Conservation (phyloP, 2,329 filamentous ascomycete species). For the Aureobasidium mangrovei region DNA sequence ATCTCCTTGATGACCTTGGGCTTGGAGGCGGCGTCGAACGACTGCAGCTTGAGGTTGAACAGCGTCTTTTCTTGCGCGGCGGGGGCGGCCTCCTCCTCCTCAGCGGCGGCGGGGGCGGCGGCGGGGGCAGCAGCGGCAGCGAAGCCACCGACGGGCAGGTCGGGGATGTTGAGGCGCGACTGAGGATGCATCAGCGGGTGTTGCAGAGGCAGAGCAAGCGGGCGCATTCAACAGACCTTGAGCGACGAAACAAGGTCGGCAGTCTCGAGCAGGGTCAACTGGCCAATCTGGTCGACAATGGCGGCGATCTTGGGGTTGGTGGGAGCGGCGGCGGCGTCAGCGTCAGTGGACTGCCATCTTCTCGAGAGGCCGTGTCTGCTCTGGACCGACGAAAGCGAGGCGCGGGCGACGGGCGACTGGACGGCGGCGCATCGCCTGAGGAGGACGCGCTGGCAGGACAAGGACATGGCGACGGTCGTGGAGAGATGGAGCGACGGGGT, state of each 20-base stretch:
- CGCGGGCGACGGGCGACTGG: conserved; percentile 19
- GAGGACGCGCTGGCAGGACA: conserved; percentile 35
- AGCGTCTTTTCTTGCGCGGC: conserved; percentile 89
- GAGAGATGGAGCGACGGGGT: conserved; percentile 4
- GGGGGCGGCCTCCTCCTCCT: conserved; percentile 82
- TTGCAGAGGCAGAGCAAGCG: neutral
- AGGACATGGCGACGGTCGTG: conserved; percentile 31
- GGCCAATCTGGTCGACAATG: conserved; percentile 98
- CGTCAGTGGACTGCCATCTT: conserved; percentile 84
- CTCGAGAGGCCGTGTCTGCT: conserved; percentile 31
- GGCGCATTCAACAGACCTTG: conserved; percentile 55
- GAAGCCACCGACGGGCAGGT: conserved; percentile 90
- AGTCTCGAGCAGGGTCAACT: conserved; percentile 95
- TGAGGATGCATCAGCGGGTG: conserved; percentile 32
- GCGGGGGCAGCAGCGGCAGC: conserved; percentile 55
- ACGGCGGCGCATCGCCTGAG: conserved; percentile 34
- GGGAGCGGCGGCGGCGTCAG: conserved; percentile 34
- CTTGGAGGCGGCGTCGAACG: conserved; percentile 81
- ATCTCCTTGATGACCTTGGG: conserved; percentile 99
- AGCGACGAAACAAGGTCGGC: conserved; percentile 89
- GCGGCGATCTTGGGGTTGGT: conserved; percentile 82
- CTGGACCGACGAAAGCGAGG: conserved; percentile 10
- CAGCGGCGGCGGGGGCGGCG: conserved; percentile 54
- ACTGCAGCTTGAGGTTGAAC: conserved; percentile 90
- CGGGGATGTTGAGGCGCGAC: conserved; percentile 94